These are phyloP conservation scores for Apiospora kogelbergensis DNA, from an alignment of 2,329 filamentous ascomycete genomes.

Conservation along the genomic window DNA sequence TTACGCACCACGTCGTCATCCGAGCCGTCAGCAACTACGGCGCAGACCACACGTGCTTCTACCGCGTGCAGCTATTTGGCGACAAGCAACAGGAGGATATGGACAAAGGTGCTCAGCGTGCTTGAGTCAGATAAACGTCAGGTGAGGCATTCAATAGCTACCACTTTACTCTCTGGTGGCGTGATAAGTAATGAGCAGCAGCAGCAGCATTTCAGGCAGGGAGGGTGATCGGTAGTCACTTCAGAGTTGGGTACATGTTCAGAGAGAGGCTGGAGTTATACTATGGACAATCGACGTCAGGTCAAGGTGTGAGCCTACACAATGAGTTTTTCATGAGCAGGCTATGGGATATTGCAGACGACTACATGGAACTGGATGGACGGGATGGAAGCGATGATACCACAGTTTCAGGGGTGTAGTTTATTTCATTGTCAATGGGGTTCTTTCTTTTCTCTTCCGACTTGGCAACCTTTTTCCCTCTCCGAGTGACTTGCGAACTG, in stretches of 20 bases:
- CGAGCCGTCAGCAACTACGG: slow-evolving; percentile 61
- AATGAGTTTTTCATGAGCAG: background rate
- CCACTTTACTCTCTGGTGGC: background rate
- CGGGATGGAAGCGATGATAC: slow-evolving; percentile 20
- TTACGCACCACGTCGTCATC: slow-evolving; percentile 54
- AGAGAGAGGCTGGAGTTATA: background rate
- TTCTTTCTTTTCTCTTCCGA: slow-evolving; percentile 15
- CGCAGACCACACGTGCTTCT: slow-evolving; percentile 64
- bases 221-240: background rate
- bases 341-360: background rate
- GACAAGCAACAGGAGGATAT: slow-evolving; percentile 28
- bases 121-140: background rate
- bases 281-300: background rate
- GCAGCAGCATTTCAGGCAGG: background rate
- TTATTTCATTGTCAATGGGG: slow-evolving; percentile 15
- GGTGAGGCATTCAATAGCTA: background rate
- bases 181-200: background rate
- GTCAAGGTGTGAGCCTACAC: background rate
- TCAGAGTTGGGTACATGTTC: background rate
- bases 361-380: slow-evolving; percentile 13
- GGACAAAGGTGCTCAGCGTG: background rate
- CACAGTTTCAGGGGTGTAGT: slow-evolving; percentile 18
- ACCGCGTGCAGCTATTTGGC: slow-evolving; percentile 60
- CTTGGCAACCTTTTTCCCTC: background rate
- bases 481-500: background rate